Evolutionary conservation across 352 stramenopile species (phyloP).

Genomic region (Globisporangium barbulae): DNA sequence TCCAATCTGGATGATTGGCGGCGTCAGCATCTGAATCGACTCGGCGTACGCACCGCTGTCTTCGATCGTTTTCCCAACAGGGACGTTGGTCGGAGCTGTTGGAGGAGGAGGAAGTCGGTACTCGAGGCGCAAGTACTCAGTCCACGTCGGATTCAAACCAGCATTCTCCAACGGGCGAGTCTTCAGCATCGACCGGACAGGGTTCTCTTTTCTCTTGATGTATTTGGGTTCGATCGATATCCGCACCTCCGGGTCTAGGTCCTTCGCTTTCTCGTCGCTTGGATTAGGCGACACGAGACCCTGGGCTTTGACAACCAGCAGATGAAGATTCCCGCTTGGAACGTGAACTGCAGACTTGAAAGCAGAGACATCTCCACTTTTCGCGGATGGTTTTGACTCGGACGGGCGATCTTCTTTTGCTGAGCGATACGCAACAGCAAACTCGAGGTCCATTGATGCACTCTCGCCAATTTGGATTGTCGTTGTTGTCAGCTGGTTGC

Average conservation of each 20-base stretch:
- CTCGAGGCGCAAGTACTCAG: constrained; percentile 49
- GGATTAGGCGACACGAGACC: constrained; percentile 30
- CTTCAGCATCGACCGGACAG: constrained; percentile 44
- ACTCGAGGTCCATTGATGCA: constrained; percentile 29
- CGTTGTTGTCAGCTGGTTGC: constrained; percentile 1
- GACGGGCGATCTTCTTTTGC: constrained; percentile 5
- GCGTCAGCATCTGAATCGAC: constrained; percentile 18
- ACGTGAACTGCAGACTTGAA: constrained; percentile 16
- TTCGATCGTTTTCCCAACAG: constrained; percentile 12
- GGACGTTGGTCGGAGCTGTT: background rate
- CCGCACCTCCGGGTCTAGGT: constrained; percentile 51
- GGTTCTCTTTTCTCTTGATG: constrained; percentile 48
- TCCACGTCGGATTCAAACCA: constrained; percentile 35
- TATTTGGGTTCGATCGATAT: constrained; percentile 46
- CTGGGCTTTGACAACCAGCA: constrained; percentile 36
- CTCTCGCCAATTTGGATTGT: constrained; percentile 23
- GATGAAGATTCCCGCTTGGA: constrained; percentile 37
- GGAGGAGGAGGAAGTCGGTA: constrained; percentile 26
- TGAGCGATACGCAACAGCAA: constrained; percentile 19
- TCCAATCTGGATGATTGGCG: constrained; percentile 37
- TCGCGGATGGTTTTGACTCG: background rate
- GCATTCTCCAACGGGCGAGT: constrained; percentile 45
- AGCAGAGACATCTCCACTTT: background rate
- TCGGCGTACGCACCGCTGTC: background rate
- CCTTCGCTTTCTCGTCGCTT: constrained; percentile 23